Evolutionary conservation across 345 rosid species (phyloP), one percentile per base, ranked within the genome.

Genomic region (Streptanthus diversifolius): DNA sequence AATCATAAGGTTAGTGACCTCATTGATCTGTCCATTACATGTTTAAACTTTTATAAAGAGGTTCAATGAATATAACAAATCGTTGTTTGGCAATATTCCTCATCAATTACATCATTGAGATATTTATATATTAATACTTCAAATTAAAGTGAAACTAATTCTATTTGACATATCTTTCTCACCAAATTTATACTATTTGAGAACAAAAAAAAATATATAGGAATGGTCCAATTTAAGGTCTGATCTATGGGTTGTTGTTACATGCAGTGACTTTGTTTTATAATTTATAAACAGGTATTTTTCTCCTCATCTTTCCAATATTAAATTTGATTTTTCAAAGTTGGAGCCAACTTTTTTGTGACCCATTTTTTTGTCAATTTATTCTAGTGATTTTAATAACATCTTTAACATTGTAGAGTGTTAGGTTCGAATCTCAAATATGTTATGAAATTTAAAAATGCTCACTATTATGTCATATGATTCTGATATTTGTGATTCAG

Each of bases 11-110:
- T 40, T 25, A 24, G 76, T 77, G 80, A 70, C 61, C 47, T 70
- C 68, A 77, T 63, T 63, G 76, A 63, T 35, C 24, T 43, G 59
- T 61, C 73, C 73, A 67, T 52, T 68, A 68, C 37, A 41, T 52
- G 57, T 62, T 53, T 74, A 10, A 37, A 24, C 68, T 47, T 63
- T 63, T 43, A 27, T 57, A 63, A 70, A 63, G 52, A 71, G 61
- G 71, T 70, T 70, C 66, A 55, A 27, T 76, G 58, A 60, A 75
- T 75, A 60, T 40, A 51, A 75, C 68, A 75, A 70, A 43, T 75
- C 47, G 13, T 21, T 63, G 48, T 76, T 45, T 70, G 22, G 37
- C 71, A 70, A 70, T 76, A 76, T 70, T 63, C 72, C 3, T 70
- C 66, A 63, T 55, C 76, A 63, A 5, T 30, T 76, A 47, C 76